A percentile compares a stretch with the other conserved stretches of the same genome.
Conservation (phyloP, 148 eudicot species). For the Fagopyrum homotropicum region DNA sequence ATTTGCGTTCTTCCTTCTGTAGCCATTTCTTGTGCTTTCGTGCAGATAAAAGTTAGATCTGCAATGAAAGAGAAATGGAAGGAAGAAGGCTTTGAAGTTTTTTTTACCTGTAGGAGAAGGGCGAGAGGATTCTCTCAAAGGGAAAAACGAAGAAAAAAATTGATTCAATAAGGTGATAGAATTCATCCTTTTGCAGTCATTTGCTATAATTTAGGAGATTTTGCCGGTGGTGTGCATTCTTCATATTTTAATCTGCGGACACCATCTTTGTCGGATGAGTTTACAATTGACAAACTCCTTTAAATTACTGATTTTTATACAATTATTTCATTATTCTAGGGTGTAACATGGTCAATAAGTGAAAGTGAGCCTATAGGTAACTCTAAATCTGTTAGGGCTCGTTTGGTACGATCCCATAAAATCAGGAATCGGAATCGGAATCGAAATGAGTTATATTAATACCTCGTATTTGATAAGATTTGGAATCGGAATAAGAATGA, state of each 20-base stretch:
- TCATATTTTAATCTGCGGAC: neutral
- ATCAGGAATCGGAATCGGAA: too few species aligned
- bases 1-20: neutral
- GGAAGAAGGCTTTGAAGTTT: neutral
- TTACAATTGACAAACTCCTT: neutral
- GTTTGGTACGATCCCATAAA: too few species aligned
- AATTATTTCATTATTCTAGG: too few species aligned
- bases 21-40: neutral
- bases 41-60: neutral
- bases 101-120: slow-evolving; percentile 1
- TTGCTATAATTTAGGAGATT: neutral
- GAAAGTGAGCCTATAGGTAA: too few species aligned
- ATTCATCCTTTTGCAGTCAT: slow-evolving; percentile 7
- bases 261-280: slow-evolving; percentile 9
- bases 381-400: too few species aligned
- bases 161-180: slow-evolving; percentile 10
- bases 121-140: neutral
- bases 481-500: too few species aligned
- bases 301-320: neutral
- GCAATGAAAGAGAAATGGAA: neutral
- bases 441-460: too few species aligned
- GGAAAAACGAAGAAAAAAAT: neutral
- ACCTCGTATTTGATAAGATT: too few species aligned
- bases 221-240: slow-evolving; percentile 7
- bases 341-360: too few species aligned